A percentile compares a stretch with the other conserved stretches of the same genome.
phyloP scores from a whole-genome alignment of 2,329 filamentous ascomycete species.

The Fusarium burgessii region DNA sequence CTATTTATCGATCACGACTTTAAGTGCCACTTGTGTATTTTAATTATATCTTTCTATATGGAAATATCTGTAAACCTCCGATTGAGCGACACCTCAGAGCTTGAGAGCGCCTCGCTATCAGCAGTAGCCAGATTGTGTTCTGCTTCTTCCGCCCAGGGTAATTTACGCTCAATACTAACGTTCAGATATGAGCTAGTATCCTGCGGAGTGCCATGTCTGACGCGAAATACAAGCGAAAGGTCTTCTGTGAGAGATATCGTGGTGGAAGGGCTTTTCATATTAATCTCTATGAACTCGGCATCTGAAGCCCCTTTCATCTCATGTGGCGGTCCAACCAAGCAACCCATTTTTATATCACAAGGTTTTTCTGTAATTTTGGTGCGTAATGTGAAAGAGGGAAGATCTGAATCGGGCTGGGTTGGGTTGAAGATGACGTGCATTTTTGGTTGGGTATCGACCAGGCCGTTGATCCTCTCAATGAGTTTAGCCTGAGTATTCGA shows the following conservation, averaged over 20 bases:
- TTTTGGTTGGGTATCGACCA: neutral
- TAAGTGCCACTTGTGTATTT: too few species aligned
- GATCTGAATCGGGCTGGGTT: rapidly evolving
- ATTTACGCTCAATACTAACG: neutral
- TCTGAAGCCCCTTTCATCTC: neutral
- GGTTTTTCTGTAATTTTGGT: neutral
- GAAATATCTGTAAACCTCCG: constrained; percentile 11
- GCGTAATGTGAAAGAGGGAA: neutral
- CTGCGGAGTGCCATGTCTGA: neutral
- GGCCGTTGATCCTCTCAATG: neutral
- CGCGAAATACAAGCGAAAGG: neutral
- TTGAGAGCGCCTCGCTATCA: neutral
- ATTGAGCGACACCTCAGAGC: neutral
- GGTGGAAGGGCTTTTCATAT: neutral
- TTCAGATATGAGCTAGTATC: neutral
- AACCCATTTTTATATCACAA: neutral
- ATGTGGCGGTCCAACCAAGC: neutral
- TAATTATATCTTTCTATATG: neutral
- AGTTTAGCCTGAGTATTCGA: neutral
- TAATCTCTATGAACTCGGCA: neutral
- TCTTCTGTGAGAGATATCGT: neutral
- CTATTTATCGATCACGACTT: too few species aligned
- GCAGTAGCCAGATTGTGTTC: neutral
- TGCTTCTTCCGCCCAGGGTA: neutral
- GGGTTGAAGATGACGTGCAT: neutral